Evolutionary conservation across 257 asterid genomes (phyloP).

Genomic region (Jacaranda mimosifolia): DNA sequence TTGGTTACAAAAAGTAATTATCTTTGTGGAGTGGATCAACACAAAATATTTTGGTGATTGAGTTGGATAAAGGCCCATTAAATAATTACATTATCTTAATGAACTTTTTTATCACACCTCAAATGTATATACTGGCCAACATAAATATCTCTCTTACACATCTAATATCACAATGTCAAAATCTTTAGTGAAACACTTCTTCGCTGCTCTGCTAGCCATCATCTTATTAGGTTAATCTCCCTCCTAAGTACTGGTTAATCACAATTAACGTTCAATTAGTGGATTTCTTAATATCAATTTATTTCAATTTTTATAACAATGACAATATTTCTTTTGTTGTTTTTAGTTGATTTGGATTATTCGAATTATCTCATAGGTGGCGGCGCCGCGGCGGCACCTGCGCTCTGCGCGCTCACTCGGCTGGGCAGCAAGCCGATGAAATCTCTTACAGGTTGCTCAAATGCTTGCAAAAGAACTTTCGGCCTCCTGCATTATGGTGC

Average conservation of each 20-base stretch:
- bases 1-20: background rate
- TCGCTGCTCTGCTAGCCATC: conserved; percentile 10
- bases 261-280: no score
- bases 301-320: no score
- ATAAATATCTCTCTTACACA: no score
- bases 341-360: no score
- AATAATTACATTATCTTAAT: conserved; percentile 4
- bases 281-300: background rate
- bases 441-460: conserved; percentile 3
- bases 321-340: no score
- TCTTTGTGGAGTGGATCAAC: background rate
- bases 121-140: background rate
- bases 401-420: conserved; percentile 12
- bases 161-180: conserved; percentile 5
- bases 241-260: background rate
- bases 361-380: no score
- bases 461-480: conserved; percentile 16
- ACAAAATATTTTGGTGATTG: background rate
- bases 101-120: background rate
- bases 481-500: background rate
- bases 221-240: conserved; percentile 1
- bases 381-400: background rate
- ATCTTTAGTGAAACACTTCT: background rate
- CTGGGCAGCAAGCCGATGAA: conserved; percentile 17
- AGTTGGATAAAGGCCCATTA: background rate